These are phyloP conservation scores for Irpex lacteus DNA, from an alignment of 1,284 basidiomycete genomes.

Conservation along the genomic window DNA sequence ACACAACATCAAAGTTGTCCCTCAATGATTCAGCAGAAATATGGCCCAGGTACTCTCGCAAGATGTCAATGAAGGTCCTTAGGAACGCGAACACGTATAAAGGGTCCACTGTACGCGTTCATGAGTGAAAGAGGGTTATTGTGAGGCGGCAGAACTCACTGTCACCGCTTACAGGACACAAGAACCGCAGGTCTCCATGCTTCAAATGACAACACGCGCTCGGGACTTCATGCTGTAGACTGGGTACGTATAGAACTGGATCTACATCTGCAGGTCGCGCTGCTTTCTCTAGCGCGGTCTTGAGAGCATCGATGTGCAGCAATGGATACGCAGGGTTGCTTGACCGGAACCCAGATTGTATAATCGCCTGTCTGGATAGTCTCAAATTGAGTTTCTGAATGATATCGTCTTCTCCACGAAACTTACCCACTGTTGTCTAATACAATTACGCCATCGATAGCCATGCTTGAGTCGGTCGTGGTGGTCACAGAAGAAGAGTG, in stretches of 20 bases:
- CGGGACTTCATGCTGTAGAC: constrained; percentile 43
- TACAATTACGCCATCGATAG: constrained; percentile 89
- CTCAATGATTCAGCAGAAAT: constrained; percentile 72
- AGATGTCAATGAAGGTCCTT: constrained; percentile 78
- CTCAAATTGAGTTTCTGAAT: constrained; percentile 6
- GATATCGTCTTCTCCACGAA: constrained; percentile 9
- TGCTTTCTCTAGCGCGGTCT: constrained; percentile 63
- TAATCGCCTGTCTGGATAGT: constrained; percentile 72
- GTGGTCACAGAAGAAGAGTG: not conserved
- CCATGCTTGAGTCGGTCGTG: constrained; percentile 40
- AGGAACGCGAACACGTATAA: constrained; percentile 89
- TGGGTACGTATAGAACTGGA: constrained; percentile 66
- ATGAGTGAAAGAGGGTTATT: constrained; percentile 9
- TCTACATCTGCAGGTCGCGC: constrained; percentile 56
- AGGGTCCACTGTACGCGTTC: constrained; percentile 68
- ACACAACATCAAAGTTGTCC: constrained; percentile 95
- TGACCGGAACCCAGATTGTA: constrained; percentile 88
- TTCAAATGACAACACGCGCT: constrained; percentile 82
- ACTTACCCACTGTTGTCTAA: constrained; percentile 78
- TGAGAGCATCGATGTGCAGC: constrained; percentile 84
- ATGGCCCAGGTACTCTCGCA: constrained; percentile 85
- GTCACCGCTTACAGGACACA: constrained; percentile 81
- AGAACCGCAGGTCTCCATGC: constrained; percentile 71
- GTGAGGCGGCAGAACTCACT: constrained; percentile 42
- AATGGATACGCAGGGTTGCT: constrained; percentile 78